Percentiles rank a stretch among this genome's conserved stretches.
phyloP scores from a whole-genome alignment of 768 basidiomycete species.

The Amanita jacksonii region DNA sequence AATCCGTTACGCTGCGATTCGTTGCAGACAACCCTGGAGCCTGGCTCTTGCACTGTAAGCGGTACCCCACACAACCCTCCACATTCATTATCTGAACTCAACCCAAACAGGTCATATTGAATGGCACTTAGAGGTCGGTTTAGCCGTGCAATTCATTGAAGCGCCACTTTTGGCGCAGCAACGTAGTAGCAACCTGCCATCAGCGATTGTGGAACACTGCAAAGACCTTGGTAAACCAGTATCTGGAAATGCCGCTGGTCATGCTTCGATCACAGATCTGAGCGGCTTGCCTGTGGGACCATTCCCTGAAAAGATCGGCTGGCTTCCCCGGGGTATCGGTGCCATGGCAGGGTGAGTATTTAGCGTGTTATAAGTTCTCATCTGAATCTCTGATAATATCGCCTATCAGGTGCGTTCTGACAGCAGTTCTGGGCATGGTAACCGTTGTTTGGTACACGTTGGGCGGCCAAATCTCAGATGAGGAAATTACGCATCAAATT shows the following conservation, averaged over 20 bases:
- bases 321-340: slow-evolving; percentile 62
- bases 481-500: slow-evolving; percentile 72
- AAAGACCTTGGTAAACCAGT: slow-evolving; percentile 41
- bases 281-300: slow-evolving; percentile 57
- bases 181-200: slow-evolving; percentile 40
- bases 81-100: background rate
- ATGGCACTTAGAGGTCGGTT: slow-evolving; percentile 79
- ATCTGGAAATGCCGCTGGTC: slow-evolving; percentile 85
- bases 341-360: slow-evolving; percentile 61
- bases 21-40: slow-evolving; percentile 89
- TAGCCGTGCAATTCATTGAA: slow-evolving; percentile 79
- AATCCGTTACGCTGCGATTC: slow-evolving; percentile 66
- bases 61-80: background rate
- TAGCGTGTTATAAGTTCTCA: too few species aligned
- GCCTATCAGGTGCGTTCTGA: slow-evolving; percentile 60
- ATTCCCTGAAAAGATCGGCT: slow-evolving; percentile 62
- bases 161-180: slow-evolving; percentile 68
- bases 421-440: slow-evolving; percentile 75
- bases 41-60: slow-evolving; percentile 77
- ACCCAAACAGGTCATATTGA: slow-evolving; percentile 63
- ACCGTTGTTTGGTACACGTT: slow-evolving; percentile 81
- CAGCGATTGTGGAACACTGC: slow-evolving; percentile 65
- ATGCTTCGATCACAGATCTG: slow-evolving; percentile 59
- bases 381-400: slow-evolving; percentile 6
- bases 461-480: slow-evolving; percentile 65